Evolutionary conservation across 139 green algal genomes (phyloP).

Genomic region (Tetraselmis chui): DNA sequence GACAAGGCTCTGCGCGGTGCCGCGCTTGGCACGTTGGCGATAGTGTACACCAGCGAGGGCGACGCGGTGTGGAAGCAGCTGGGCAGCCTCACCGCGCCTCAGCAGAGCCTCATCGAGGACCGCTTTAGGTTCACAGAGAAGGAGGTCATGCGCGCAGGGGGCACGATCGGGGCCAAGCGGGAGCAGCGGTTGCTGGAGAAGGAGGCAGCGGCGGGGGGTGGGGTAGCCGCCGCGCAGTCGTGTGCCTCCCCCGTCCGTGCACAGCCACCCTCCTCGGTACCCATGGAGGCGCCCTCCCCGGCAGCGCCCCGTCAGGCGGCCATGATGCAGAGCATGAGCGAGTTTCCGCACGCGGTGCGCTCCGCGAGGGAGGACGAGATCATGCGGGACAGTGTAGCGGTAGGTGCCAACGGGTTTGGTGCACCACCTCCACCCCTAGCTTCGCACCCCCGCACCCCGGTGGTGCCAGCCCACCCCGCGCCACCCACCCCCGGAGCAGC

Average conservation of each 20-base stretch:
- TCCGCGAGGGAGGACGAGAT: not conserved
- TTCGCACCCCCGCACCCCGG: not conserved
- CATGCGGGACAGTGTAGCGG: not conserved
- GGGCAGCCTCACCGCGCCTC: slow-evolving; percentile 63
- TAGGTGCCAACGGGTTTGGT: not conserved
- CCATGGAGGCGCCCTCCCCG: not conserved
- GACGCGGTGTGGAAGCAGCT: slow-evolving; percentile 65
- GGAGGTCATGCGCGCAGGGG: slow-evolving; percentile 24
- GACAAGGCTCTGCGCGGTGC: slow-evolving; percentile 72
- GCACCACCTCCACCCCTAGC: not conserved
- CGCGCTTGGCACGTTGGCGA: slow-evolving; percentile 64
- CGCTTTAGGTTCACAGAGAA: slow-evolving; percentile 66
- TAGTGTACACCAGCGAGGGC: slow-evolving; percentile 68
- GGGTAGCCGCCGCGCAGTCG: no score
- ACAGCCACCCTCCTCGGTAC: no score
- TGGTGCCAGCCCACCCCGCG: not conserved
- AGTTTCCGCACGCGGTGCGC: not conserved
- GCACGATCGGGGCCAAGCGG: slow-evolving; percentile 26
- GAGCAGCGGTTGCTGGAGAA: not conserved
- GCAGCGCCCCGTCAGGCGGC: not conserved
- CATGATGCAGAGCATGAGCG: not conserved
- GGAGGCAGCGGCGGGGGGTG: not conserved
- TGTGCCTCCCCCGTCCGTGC: not conserved
- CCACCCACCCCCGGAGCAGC: not conserved
- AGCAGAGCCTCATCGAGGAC: slow-evolving; percentile 74